Conservation (phyloP, 73 alveolate genomes). For the Breviolum minutum region DNA sequence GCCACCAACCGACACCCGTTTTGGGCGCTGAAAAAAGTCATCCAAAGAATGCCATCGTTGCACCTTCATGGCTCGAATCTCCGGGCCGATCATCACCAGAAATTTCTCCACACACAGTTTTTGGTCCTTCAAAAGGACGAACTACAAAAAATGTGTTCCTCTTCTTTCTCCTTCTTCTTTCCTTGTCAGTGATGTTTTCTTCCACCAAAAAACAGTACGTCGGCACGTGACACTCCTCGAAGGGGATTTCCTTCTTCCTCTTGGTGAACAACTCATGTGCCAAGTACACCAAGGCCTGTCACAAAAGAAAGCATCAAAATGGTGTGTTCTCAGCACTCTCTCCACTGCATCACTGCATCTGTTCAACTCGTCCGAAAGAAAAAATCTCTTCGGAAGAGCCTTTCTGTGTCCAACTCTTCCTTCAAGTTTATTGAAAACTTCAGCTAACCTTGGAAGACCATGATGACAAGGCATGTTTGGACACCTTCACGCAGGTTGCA, state of each 20-base stretch:
- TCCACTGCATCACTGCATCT: no score
- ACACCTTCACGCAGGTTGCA: neutral
- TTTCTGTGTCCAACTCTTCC: neutral
- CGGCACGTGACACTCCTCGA: neutral
- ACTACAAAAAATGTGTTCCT: no score
- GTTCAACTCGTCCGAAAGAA: no score
- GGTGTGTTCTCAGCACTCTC: no score
- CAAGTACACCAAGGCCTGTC: conserved; percentile 5
- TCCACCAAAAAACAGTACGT: no score
- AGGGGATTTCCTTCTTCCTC: neutral
- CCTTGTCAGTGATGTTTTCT: no score
- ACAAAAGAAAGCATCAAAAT: no score
- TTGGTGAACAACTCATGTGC: conserved; percentile 23
- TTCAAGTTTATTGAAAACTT: neutral
- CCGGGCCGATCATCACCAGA: conserved; percentile 19
- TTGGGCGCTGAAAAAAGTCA: no score
- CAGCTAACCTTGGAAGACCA: neutral
- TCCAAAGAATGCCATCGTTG: no score
- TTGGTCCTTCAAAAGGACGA: neutral
- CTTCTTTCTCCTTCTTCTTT: no score
- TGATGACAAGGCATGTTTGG: neutral
- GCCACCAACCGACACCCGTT: no score
- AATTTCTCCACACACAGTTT: neutral
- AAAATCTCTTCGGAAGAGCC: neutral
- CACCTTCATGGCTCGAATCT: conserved; percentile 10